A percentile compares a stretch with the other conserved stretches of the same genome.
Conservation (phyloP, 331 rosid species). For the Prunus yedoensis region DNA sequence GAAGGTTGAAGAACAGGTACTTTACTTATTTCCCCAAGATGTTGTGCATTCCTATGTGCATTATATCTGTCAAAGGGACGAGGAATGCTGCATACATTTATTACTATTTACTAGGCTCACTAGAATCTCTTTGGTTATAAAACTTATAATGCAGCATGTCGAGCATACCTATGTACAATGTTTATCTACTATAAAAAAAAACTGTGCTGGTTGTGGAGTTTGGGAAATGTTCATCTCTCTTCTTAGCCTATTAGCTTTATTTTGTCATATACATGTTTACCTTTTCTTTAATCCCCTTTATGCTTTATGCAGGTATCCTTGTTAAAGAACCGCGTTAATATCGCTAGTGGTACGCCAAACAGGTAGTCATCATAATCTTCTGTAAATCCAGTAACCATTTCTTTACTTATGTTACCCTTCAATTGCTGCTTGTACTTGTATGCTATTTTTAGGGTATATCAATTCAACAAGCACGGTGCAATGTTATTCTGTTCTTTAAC, state of each 20-base stretch:
- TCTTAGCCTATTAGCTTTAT: neutral
- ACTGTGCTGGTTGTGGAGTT: neutral
- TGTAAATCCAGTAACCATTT: neutral
- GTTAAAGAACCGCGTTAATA: conserved; percentile 78
- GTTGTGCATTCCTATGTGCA: neutral
- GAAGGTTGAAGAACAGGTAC: conserved; percentile 83
- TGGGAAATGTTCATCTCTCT: conserved; percentile 15
- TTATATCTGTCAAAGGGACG: neutral
- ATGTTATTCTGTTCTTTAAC: neutral
- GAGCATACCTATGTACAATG: neutral
- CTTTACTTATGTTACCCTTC: neutral
- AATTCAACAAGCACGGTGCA: neutral
- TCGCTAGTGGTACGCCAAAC: conserved; percentile 93
- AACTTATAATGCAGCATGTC: neutral
- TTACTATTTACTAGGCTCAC: neutral
- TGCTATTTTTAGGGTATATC: neutral
- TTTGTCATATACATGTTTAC: neutral
- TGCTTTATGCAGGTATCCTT: conserved; percentile 55
- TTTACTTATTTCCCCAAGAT: neutral
- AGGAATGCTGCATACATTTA: neutral
- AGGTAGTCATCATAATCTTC: conserved; percentile 45
- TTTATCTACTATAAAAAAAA: neutral
- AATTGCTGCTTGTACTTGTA: neutral
- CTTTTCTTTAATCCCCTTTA: conserved; percentile 1
- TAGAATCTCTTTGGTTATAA: neutral